phyloP scores from a whole-genome alignment of 257 asterid species.

The Penstemon barbatus region DNA sequence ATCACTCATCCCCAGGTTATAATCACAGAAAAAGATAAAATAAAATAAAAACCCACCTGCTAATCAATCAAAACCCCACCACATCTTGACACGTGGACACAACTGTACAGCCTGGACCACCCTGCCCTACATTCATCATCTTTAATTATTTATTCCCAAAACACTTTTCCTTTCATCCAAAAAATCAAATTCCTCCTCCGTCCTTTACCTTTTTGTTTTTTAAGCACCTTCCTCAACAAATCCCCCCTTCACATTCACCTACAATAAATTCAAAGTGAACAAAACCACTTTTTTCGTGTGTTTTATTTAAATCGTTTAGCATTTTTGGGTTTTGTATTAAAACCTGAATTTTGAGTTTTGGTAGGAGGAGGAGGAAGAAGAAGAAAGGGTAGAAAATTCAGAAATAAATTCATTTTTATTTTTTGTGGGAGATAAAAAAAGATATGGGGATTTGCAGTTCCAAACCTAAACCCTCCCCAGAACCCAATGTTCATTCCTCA shows the following conservation, averaged over 20 bases:
- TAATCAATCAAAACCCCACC: slow-evolving; percentile 9
- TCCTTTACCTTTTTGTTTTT: slow-evolving; percentile 22
- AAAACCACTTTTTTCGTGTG: not conserved
- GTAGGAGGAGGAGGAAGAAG: too few relatives aligned
- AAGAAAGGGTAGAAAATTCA: too few relatives aligned
- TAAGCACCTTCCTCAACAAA: slow-evolving; percentile 30
- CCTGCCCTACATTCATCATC: slow-evolving; percentile 35
- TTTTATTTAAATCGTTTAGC: too few relatives aligned
- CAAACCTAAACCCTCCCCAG: slow-evolving; percentile 59
- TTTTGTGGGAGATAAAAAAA: not conserved
- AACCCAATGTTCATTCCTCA: slow-evolving; percentile 31
- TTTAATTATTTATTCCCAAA: slow-evolving; percentile 24
- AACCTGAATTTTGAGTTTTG: too few relatives aligned
- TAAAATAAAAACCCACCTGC: not conserved
- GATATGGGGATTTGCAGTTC: slow-evolving; percentile 76
- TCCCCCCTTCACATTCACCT: slow-evolving; percentile 1
- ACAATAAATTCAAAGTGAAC: slow-evolving; percentile 18
- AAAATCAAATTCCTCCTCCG: slow-evolving; percentile 22
- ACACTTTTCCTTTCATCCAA: slow-evolving; percentile 10
- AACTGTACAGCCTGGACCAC: slow-evolving; percentile 45
- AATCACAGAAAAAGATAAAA: too few relatives aligned
- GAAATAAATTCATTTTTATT: too few relatives aligned
- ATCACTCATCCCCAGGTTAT: too few relatives aligned
- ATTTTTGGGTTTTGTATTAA: not conserved
- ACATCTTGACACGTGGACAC: slow-evolving; percentile 38